Conservation (phyloP, 345 rosid genomes). For the Turnera subulata region DNA sequence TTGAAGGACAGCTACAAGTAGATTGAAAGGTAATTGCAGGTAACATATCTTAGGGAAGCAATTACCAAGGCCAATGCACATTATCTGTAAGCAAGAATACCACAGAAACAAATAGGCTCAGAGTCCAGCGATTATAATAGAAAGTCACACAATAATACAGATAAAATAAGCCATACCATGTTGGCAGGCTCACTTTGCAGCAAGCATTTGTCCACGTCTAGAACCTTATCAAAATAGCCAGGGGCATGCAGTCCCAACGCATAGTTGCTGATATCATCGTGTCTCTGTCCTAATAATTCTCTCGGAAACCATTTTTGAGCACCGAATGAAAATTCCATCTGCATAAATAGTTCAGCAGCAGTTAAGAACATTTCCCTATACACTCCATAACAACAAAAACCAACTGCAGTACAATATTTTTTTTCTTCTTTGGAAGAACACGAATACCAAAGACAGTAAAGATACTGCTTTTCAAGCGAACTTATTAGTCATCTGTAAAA, state of each 20-base stretch:
- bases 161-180: conserved; percentile 38
- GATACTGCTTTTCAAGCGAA: too few relatives aligned
- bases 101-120: too few relatives aligned
- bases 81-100: not conserved
- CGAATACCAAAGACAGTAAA: too few relatives aligned
- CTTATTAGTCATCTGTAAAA: too few relatives aligned
- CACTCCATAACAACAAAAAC: not conserved
- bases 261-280: conserved; percentile 45
- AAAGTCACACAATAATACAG: not conserved
- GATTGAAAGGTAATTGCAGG: too few relatives aligned
- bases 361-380: conserved; percentile 5
- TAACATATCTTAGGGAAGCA: too few relatives aligned
- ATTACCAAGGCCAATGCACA: not conserved
- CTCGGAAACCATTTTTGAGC: conserved; percentile 68
- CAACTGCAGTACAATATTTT: too few relatives aligned
- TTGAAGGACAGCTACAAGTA: not conserved
- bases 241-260: conserved; percentile 90
- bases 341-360: conserved; percentile 14
- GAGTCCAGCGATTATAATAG: not conserved
- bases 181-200: conserved; percentile 85
- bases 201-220: conserved; percentile 71
- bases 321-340: conserved; percentile 98
- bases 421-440: too few relatives aligned
- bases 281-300: conserved; percentile 50
- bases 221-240: conserved; percentile 85